Percentiles rank a stretch among this genome's conserved stretches.
These are phyloP conservation scores for Echites panduratus DNA, from an alignment of 257 asterid genomes.

Conservation along the genomic window DNA sequence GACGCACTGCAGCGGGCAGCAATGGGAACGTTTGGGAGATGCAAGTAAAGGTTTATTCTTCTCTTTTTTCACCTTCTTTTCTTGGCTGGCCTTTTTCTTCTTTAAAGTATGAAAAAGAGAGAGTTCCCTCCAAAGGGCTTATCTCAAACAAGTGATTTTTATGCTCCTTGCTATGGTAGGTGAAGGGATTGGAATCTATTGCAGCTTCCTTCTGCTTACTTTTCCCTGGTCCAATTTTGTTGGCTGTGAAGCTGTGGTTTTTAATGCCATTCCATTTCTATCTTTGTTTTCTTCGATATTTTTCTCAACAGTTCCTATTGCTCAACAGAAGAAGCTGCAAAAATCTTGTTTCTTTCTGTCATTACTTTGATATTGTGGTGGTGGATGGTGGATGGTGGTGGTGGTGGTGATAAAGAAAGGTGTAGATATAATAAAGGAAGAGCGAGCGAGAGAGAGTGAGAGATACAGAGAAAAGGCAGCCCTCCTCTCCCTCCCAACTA, in stretches of 20 bases:
- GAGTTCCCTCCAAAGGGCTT: not conserved
- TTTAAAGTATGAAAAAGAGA: too few relatives aligned
- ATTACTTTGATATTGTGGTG: not conserved
- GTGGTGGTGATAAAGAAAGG: not conserved
- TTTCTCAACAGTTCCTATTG: not conserved
- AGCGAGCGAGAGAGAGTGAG: not conserved
- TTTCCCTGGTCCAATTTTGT: not conserved
- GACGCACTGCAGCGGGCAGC: too few relatives aligned
- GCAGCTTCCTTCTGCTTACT: not conserved
- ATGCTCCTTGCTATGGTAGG: not conserved
- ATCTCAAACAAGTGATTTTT: too few relatives aligned
- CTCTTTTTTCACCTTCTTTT: too few relatives aligned
- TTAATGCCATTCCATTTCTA: not conserved
- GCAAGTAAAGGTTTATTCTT: too few relatives aligned
- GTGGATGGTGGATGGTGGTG: not conserved
- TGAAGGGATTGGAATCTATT: not conserved
- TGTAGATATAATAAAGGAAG: too few relatives aligned
- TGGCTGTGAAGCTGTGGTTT: not conserved
- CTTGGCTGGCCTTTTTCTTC: too few relatives aligned
- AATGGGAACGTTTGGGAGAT: too few relatives aligned
- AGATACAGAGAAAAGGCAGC: not conserved
- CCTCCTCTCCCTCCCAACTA: not conserved
- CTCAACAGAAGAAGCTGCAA: not conserved
- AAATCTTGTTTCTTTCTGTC: constrained; percentile 3
- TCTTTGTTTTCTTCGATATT: constrained; percentile 2